phyloP scores from a whole-genome alignment of 2,329 filamentous ascomycete genomes.

The Thielaviopsis ethacetica region DNA sequence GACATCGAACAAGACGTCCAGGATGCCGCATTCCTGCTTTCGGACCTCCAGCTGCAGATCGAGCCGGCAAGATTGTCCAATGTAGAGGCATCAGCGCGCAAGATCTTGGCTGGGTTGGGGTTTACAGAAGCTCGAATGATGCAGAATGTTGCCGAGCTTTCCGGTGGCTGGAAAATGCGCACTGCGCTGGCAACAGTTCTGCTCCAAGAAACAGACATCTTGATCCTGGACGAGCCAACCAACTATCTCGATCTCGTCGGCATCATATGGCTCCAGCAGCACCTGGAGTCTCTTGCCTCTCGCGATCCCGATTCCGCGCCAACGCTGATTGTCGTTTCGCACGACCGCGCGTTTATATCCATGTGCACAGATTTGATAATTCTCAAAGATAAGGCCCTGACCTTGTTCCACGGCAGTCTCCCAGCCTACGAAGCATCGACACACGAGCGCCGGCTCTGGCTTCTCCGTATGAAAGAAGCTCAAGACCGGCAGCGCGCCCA shows the following conservation, averaged over 20 bases:
- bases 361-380: conserved; percentile 64
- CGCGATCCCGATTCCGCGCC: conserved; percentile 28
- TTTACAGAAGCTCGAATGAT: conserved; percentile 48
- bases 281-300: conserved; percentile 43
- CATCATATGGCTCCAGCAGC: conserved; percentile 69
- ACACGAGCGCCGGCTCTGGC: conserved; percentile 49
- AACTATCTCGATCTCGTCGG: conserved; percentile 73
- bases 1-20: conserved; percentile 48
- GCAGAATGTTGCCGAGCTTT: conserved; percentile 47
- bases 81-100: conserved; percentile 48
- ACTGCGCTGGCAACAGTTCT: conserved; percentile 48
- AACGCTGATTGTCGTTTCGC: conserved; percentile 65
- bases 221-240: conserved; percentile 75
- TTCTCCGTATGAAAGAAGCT: conserved; percentile 63
- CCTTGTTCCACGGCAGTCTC: conserved; percentile 61
- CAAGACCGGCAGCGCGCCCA: conserved; percentile 68
- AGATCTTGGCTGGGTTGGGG: conserved; percentile 51
- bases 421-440: conserved; percentile 53
- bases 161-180: conserved; percentile 64
- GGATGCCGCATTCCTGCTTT: conserved; percentile 51
- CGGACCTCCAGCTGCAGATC: conserved; percentile 49
- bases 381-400: conserved; percentile 52
- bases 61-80: conserved; percentile 48
- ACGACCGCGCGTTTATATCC: conserved; percentile 69
- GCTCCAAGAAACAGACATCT: conserved; percentile 56